Evolutionary conservation across 2,329 filamentous ascomycete genomes (phyloP), one percentile per base, ranked within the genome.

Genomic region (Rachicladosporium sp.): DNA sequence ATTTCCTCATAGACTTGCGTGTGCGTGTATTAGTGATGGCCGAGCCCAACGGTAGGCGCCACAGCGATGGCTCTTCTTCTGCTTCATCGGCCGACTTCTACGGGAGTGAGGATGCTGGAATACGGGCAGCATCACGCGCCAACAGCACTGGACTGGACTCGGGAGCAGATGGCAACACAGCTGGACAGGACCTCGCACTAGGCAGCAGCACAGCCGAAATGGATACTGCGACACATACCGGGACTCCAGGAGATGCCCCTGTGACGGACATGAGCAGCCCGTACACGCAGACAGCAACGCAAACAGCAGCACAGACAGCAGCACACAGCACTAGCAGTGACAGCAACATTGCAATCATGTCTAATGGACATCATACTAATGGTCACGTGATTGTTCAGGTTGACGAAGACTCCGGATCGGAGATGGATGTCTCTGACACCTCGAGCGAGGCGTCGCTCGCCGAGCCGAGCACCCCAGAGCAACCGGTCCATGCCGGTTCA

Each of bases 381-480:
- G 4, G 7, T 4, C 33, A 35, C 10, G 12, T 12, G 3, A 7
- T 30, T 10, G 12, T 29, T 2, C 23, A 29, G 15, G 39, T 41
- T 35, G 41, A 50, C 23, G 44, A 43, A 30, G 48, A 53, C 27
- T 42, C 43, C 6, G 52, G 49, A 6, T 47, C 45, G 8, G 53
- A 51, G 19, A 56, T 56, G 54, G 52, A 55, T 11, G 32, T 54
- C 10, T 55, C 53, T 15, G 38, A 41, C n/a, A 39, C 43, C 10
- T 41, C 47, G 21, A 52, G 46, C 43, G 46, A 48, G 29, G 38
- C 46, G 8, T 23, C 44, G 13, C 46, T 49, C 11, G 49, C 46
- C 13, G 44, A 45, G 37, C 43, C 40, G 15, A 10, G 23, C 11
- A 19, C 15, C 15, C 8, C 32, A 27, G 21, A 37, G 41, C 41